phyloP scores from a whole-genome alignment of 345 rosid genomes.

The Physaria fendleri region DNA sequence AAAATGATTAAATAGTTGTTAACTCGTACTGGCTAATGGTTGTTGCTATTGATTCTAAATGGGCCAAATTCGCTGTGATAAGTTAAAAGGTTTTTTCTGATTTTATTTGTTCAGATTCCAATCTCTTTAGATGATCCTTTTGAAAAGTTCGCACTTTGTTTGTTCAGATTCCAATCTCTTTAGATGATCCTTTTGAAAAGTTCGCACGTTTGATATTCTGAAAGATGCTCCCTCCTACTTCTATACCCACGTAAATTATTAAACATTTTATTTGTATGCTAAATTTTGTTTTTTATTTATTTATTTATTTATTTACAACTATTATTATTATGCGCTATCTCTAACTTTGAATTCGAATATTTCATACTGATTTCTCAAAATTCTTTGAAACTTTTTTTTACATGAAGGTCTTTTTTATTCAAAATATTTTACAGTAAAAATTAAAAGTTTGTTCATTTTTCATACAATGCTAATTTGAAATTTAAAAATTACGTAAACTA shows the following conservation, averaged over 20 bases:
- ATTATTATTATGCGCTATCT: background rate
- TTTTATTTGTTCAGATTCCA: conserved; percentile 19
- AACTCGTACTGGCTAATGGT: background rate
- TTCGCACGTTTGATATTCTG: conserved; percentile 6
- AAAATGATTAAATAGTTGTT: too few relatives aligned
- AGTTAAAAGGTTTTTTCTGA: background rate
- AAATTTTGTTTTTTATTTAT: background rate
- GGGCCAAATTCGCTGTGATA: conserved; percentile 12
- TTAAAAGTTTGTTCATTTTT: background rate
- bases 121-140: conserved; percentile 17
- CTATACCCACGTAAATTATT: conserved; percentile 1
- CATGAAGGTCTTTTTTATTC: background rate
- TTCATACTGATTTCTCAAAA: background rate
- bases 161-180: conserved; percentile 25
- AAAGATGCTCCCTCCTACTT: conserved; percentile 22
- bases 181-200: conserved; percentile 11
- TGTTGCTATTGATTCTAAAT: background rate
- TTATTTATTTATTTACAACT: too few relatives aligned
- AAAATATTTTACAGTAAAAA: background rate
- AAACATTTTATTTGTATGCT: background rate
- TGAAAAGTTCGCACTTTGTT: conserved; percentile 5
- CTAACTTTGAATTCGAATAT: background rate
- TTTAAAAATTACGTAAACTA: background rate
- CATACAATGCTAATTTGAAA: background rate
- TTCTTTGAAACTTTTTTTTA: background rate